Base-by-base conservation (phyloP, 805 yeast species). In the Saccharomyces kudriavzevii region DNA sequence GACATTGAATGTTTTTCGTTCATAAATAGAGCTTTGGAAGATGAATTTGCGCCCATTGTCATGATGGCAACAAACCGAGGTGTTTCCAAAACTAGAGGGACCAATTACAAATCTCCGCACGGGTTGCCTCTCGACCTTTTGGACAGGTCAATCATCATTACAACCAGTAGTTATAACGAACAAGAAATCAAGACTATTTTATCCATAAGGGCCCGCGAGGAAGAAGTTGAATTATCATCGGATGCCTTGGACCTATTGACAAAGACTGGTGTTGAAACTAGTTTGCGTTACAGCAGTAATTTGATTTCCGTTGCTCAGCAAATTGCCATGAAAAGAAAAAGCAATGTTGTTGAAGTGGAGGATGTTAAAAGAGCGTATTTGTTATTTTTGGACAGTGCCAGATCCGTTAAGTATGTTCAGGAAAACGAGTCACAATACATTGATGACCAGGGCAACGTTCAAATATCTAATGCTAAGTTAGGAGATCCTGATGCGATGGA, bases 11-110 rank as follows among this genome's bases (percentile, higher is more conserved):
- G 96, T 65, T 94, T 94, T 68, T 87, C 98, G 17, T 94, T 88
- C 71, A 81, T 94, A 62, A 94, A 94, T 74, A 83, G 97, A 61
- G 99, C 99, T 10, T 77, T 94, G 56, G 99, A 94, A 75, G 96
- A 90, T 65, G 96, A 90, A 57, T 86, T 94, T 70, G 88, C 98
- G 14, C 99, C 99, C 40, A 89, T 94, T 66, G 97, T 94, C 45
- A 87, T 94, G 58, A 88, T 94, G 95, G 99, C 99, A 47, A 91
- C 99, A 26, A 94, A 94, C 74, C 81, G 97, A 70, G 99, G 99
- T 52, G 79, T 92, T 54, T 81, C 96, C n/a, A 84, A 81, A 56
- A 90, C 96, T 25, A 82, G 97, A 65, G 99, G 99, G 51, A 89
- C 98, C 29, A 85, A 82, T 66, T 89, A 89, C 74, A 87, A 85